Evolutionary conservation across 2,329 filamentous ascomycete genomes (phyloP), one percentile per base, ranked within the genome.

Genomic region (Fusarium clavum): DNA sequence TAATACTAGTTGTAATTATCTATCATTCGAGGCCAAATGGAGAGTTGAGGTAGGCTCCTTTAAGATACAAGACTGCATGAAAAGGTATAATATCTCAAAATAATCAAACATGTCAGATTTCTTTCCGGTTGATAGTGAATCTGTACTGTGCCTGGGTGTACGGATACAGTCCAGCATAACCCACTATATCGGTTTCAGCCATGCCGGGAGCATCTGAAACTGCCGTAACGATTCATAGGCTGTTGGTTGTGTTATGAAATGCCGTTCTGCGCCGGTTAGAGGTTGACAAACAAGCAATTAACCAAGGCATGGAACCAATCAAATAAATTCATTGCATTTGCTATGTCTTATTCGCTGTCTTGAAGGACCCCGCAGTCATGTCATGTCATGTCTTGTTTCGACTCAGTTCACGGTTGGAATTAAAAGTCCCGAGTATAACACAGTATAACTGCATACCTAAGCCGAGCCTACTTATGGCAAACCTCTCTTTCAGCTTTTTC

Each of bases 311-410:
- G 8, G 32, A 20, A 20, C 64, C 59, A 69, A 53, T 69, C 24
- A 65, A 32, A 14, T 3, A 20, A n/a, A 25, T 25, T 12, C 34
- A 32, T 32, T 11, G 22, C 22, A 12, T 46, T 44, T 53, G 13
- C 3, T 27, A 27, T 25, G 13, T 48, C 51, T 47, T 44, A 69
- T 69, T 69, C 65, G 66, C 43, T 41, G 48, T 49, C 24, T 24
- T 29, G 25, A 18, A 57, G 30, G 49, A 60, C 65, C 64, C 65
- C 65, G 64, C 64, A 65, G 54, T 69, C 66, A 64, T 67, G 49
- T 54, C 56, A 34, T 64, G 54, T 55, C 56, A 29, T 53, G 34
- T 29, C 30, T 49, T 16, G 29, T 49, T 34, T n/a, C 18, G 49
- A 41, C 34, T 43, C 34, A 63, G 55, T 34, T 25, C 20, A 34